Percentiles rank a stretch among this genome's conserved stretches.
These are phyloP conservation scores for Athelia sp. DNA, from an alignment of 1,284 basidiomycete genomes.

Conservation along the genomic window DNA sequence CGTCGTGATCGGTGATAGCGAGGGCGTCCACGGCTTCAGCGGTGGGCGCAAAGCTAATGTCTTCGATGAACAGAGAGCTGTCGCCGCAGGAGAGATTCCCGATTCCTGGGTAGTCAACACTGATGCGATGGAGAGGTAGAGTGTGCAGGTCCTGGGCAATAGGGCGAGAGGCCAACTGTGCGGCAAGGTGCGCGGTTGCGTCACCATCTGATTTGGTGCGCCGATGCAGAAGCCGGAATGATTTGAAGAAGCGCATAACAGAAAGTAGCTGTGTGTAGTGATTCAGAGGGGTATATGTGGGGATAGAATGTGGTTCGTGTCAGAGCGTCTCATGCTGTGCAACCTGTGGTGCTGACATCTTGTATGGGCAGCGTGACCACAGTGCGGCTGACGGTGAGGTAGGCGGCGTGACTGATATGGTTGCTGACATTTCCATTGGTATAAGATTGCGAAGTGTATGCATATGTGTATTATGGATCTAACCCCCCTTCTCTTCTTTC, in stretches of 20 bases:
- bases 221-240: not conserved
- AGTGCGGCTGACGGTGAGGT: no score
- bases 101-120: not conserved
- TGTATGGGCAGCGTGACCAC: no score
- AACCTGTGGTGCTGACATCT: no score
- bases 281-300: no score
- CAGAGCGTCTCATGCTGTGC: no score
- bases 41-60: not conserved
- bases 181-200: not conserved
- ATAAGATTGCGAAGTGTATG: no score
- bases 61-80: not conserved
- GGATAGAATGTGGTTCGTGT: no score
- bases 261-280: not conserved
- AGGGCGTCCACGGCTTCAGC: not conserved
- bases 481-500: not conserved
- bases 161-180: not conserved
- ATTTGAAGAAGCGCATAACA: conserved; percentile 1
- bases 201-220: not conserved
- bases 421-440: no score
- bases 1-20: not conserved
- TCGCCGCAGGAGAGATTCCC: not conserved
- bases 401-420: no score
- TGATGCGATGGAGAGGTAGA: not conserved
- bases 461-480: no score
- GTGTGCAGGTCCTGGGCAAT: not conserved